A percentile compares a stretch with the other conserved stretches of the same genome.
phyloP scores from a whole-genome alignment of 2,329 filamentous ascomycete species.

The Aspergillus pseudotamarii region DNA sequence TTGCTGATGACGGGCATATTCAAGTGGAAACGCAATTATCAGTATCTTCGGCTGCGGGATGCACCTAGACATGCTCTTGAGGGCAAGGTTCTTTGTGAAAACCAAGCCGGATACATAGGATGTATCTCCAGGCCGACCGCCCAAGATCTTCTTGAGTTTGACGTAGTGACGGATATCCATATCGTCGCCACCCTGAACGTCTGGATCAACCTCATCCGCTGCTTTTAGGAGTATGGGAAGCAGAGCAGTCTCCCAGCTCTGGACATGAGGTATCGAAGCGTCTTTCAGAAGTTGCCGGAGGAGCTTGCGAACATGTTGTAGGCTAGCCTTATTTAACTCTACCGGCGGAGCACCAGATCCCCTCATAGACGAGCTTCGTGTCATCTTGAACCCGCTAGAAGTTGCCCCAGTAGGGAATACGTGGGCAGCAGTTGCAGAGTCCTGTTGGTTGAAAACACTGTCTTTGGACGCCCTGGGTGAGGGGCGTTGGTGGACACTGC shows the following conservation, averaged over 20 bases:
- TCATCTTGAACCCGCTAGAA: constrained; percentile 54
- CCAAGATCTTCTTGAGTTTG: constrained; percentile 94
- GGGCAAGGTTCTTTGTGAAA: constrained; percentile 93
- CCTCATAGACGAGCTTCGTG: constrained; percentile 81
- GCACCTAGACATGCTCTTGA: constrained; percentile 93
- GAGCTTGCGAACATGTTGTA: constrained; percentile 84
- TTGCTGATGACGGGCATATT: constrained; percentile 88
- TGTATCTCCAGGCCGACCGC: constrained; percentile 85
- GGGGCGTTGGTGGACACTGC: constrained; percentile 68
- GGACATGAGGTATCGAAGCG: constrained; percentile 68
- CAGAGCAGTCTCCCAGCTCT: constrained; percentile 86
- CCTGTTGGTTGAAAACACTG: constrained; percentile 47
- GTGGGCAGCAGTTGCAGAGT: constrained; percentile 41
- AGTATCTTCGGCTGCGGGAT: constrained; percentile 84
- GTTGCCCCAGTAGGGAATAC: constrained; percentile 41
- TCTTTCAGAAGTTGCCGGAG: constrained; percentile 82
- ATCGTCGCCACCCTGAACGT: constrained; percentile 86
- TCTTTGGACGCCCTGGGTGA: constrained; percentile 71
- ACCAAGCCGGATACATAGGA: constrained; percentile 96
- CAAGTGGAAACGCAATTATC: constrained; percentile 91
- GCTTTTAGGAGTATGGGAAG: constrained; percentile 88
- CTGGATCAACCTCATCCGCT: constrained; percentile 91
- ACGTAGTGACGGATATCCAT: constrained; percentile 98
- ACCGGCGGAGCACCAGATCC: constrained; percentile 73
- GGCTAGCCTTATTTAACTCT: constrained; percentile 82